These are phyloP conservation scores for Backusella westeae DNA, from an alignment of 192 early-diverging fungal genomes.

Conservation along the genomic window DNA sequence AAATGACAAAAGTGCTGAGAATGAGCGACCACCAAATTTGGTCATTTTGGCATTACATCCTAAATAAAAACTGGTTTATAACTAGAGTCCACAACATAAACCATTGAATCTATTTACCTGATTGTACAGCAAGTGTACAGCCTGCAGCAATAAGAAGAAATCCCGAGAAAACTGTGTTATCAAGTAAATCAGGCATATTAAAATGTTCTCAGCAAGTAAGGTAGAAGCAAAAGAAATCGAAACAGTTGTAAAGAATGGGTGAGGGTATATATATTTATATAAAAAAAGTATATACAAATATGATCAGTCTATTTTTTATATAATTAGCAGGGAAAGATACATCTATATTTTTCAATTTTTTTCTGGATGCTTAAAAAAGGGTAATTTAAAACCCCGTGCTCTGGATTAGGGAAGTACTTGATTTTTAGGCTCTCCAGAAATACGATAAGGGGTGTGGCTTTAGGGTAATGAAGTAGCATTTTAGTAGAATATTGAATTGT, in stretches of 20 bases:
- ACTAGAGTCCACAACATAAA: background rate
- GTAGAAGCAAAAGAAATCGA: background rate
- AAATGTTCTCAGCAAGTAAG: background rate
- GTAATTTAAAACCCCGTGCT: background rate
- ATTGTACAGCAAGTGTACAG: conserved; percentile 27
- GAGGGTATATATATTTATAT: background rate
- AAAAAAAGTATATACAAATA: background rate
- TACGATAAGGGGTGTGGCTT: background rate
- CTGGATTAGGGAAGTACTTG: background rate
- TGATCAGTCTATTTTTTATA: background rate
- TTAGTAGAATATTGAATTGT: background rate
- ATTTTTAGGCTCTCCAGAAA: background rate
- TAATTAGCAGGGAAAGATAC: background rate
- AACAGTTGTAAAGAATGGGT: background rate
- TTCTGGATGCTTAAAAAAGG: background rate
- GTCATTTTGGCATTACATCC: conserved; percentile 27
- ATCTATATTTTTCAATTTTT: background rate
- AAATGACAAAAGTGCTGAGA: conserved; percentile 26
- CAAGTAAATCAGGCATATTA: conserved; percentile 14
- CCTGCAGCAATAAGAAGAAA: conserved; percentile 29
- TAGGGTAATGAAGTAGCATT: background rate
- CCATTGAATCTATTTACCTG: conserved; percentile 8
- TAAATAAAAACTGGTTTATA: background rate
- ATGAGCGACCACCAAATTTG: conserved; percentile 23
- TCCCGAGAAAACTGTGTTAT: conserved; percentile 16